phyloP scores from a whole-genome alignment of 225 moss, liverwort and hornwort genomes.

The Neckera pumila region DNA sequence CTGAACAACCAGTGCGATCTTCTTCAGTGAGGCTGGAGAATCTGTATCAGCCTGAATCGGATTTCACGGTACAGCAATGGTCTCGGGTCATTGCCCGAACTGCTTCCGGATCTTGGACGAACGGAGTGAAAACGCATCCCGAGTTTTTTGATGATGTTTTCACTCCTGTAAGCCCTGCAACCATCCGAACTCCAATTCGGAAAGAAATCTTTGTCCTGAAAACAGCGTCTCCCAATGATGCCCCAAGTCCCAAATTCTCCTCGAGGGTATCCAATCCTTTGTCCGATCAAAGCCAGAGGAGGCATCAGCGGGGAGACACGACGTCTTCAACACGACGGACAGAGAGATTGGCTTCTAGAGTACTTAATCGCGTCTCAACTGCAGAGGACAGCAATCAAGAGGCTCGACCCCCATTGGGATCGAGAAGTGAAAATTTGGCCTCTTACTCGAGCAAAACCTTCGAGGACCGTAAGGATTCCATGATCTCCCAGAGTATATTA shows the following conservation, averaged over 20 bases:
- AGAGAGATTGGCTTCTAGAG: not conserved
- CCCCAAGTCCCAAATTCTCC: not conserved
- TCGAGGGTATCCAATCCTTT: not conserved
- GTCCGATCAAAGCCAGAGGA: not conserved
- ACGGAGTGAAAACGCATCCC: constrained; percentile 14
- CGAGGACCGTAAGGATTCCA: not conserved
- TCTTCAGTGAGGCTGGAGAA: constrained; percentile 10
- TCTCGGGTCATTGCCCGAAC: not conserved
- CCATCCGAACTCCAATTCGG: constrained; percentile 1
- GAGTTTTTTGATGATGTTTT: constrained; percentile 22
- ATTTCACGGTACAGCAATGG: not conserved
- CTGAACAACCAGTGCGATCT: not conserved
- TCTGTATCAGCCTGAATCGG: not conserved
- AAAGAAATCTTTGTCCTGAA: not conserved
- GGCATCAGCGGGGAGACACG: not conserved
- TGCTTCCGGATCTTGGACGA: constrained; percentile 18
- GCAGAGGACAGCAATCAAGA: not conserved
- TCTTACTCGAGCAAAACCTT: not conserved
- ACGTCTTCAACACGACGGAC: not conserved
- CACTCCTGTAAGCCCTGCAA: constrained; percentile 1
- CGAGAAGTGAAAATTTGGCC: constrained; percentile 21
- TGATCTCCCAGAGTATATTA: not conserved
- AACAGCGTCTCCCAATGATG: not conserved
- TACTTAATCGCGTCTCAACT: not conserved
- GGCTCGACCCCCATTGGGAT: constrained; percentile 11